phyloP scores from a whole-genome alignment of 306 rosid genomes.

The Acacia crassicarpa region DNA sequence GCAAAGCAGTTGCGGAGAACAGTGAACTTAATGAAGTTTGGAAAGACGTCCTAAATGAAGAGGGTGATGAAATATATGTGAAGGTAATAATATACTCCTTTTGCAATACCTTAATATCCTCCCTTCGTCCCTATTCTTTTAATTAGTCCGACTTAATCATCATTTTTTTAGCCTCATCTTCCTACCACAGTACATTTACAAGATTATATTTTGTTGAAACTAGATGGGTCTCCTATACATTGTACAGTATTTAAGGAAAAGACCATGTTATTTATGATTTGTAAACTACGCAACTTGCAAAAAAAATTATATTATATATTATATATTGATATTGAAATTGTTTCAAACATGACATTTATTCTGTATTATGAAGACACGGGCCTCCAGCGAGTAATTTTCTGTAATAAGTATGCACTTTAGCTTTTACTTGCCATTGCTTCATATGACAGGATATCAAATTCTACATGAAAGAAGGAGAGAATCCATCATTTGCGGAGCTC shows the following conservation, averaged over 20 bases:
- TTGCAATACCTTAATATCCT: conserved; percentile 10
- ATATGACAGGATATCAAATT: conserved; percentile 64
- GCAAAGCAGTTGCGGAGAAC: conserved; percentile 74
- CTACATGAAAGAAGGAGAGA: conserved; percentile 89
- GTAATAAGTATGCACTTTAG: background rate
- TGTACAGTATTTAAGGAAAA: background rate
- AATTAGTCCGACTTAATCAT: background rate
- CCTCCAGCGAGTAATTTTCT: background rate
- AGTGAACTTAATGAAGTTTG: conserved; percentile 88
- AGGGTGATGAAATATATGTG: conserved; percentile 97
- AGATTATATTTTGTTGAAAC: background rate
- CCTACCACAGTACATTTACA: background rate
- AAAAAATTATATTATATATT: background rate
- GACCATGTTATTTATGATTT: background rate
- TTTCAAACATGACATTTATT: background rate
- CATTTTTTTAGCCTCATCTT: background rate
- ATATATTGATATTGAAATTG: background rate
- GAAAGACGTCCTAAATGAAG: conserved; percentile 89
- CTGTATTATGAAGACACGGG: background rate
- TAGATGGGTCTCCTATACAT: background rate
- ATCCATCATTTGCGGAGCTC: conserved; percentile 83
- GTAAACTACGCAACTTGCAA: background rate
- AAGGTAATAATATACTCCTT: conserved; percentile 58
- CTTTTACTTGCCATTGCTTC: conserved; percentile 23
- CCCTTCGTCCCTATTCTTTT: background rate